Evolutionary conservation across 2,329 filamentous ascomycete species (phyloP), one percentile per base, ranked within the genome.

Genomic region (Aureobasidium vineae): DNA sequence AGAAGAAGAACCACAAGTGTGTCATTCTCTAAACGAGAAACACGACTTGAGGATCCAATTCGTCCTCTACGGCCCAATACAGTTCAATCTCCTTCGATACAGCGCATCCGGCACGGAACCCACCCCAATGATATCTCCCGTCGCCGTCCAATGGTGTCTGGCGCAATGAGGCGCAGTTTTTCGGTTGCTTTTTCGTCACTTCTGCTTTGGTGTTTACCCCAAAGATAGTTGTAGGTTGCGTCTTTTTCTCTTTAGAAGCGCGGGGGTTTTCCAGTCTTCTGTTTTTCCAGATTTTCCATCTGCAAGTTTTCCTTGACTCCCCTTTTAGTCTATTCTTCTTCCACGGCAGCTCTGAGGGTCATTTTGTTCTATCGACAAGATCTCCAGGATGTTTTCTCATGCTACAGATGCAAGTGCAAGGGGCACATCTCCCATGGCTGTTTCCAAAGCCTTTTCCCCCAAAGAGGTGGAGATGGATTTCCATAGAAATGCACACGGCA

Each of bases 1-100:
- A 71, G 68, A 77, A 74, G 71, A 78, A 76, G 70, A 72, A 73
- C 60, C 72, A 66, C 60, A 65, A 73, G 56, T 79, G 77, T 70
- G 68, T 73, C 52, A 73, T 79, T 65, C 74, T 79, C 67, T 79
- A 74, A 66, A 64, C 61, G 43, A 40, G 49, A 19, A 40, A 64
- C 40, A 60, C 49, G 19, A 40, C 36, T 33, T 45, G 40, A 49
- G 36, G 38, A 45, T 36, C 36, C 38, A n/a, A 43, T 33, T 65
- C 43, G 33, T 23, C 21, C 45, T 60, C 41, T 36, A 26, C 53
- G 47, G 45, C 33, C 63, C 26, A 45, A 28, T 45, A 21, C 36
- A 41, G 38, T 56, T 38, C 63, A 65, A 21, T 65, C 45, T 65
- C 26, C 49, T 49, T 41, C 56, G 31, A 36, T 49, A 60, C 63